Evolutionary conservation across 345 rosid genomes (phyloP).

Genomic region (Fremontodendron californicum): DNA sequence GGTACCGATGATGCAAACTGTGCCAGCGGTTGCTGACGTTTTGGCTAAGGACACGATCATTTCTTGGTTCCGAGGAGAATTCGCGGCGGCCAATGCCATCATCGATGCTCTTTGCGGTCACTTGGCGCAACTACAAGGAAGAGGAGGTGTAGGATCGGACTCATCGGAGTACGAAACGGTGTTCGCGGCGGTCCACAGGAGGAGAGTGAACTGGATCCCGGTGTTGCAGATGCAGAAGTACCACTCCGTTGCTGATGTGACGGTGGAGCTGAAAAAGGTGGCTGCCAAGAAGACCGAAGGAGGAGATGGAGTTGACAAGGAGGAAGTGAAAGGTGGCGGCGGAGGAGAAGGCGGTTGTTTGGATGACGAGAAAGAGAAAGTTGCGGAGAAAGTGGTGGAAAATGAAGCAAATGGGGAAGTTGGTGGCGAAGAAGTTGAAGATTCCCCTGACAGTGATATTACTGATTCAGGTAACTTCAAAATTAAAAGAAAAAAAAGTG

Average conservation of each 20-base stretch:
- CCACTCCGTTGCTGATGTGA: constrained; percentile 73
- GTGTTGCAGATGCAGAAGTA: constrained; percentile 92
- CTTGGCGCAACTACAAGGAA: constrained; percentile 38
- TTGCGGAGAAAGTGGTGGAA: constrained; percentile 21
- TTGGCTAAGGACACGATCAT: constrained; percentile 79
- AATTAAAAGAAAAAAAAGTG: neutral
- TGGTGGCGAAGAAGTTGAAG: constrained; percentile 42
- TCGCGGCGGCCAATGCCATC: constrained; percentile 93
- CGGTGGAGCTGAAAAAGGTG: constrained; percentile 49
- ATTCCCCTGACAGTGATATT: constrained; percentile 74
- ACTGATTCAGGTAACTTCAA: constrained; percentile 68
- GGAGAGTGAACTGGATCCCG: constrained; percentile 97
- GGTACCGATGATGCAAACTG: constrained; percentile 21
- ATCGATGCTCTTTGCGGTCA: constrained; percentile 84
- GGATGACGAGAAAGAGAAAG: constrained; percentile 24
- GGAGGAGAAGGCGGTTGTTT: constrained; percentile 19
- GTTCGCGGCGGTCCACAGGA: constrained; percentile 71
- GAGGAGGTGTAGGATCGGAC: constrained; percentile 35
- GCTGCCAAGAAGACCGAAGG: constrained; percentile 34
- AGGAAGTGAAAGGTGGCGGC: constrained; percentile 12
- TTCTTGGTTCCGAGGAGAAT: constrained; percentile 85
- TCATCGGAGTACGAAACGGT: constrained; percentile 59
- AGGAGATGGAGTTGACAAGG: constrained; percentile 13
- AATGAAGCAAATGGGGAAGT: constrained; percentile 18
- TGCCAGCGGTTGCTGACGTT: constrained; percentile 35